Evolutionary conservation across 495 filamentous ascomycete species (phyloP).

Genomic region (Xylaria scruposa): DNA sequence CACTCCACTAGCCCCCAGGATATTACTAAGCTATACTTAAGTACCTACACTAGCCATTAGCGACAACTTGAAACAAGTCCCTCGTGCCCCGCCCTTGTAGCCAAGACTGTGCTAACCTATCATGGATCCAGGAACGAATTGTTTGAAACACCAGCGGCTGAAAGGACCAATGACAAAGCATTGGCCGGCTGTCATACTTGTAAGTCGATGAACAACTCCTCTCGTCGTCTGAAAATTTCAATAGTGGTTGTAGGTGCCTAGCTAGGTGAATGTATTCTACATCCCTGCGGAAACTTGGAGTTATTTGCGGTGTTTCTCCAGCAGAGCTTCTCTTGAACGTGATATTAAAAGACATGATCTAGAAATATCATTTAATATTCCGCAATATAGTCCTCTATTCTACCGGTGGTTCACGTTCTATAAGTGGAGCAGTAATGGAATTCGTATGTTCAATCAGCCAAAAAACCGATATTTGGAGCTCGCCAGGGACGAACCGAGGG

Average conservation of each 20-base stretch:
- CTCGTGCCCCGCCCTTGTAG: constrained; percentile 11
- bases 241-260: neutral
- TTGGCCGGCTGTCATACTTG: neutral
- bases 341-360: neutral
- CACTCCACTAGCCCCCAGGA: neutral
- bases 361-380: neutral
- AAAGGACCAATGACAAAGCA: constrained; percentile 9
- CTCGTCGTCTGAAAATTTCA: neutral
- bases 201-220: neutral
- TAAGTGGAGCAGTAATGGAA: neutral
- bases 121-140: neutral
- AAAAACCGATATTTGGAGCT: neutral
- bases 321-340: neutral
- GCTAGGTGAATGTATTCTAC: neutral
- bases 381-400: neutral
- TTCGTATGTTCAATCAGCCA: neutral
- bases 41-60: neutral
- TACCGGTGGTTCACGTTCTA: neutral
- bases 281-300: neutral
- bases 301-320: neutral
- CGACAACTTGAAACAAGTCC: constrained; percentile 16
- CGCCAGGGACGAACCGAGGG: neutral
- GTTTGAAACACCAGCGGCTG: constrained; percentile 17
- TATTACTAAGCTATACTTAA: constrained; percentile 3
- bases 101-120: constrained; percentile 12